phyloP scores from a whole-genome alignment of 768 basidiomycete genomes.

The Amanita pseudoporphyria region DNA sequence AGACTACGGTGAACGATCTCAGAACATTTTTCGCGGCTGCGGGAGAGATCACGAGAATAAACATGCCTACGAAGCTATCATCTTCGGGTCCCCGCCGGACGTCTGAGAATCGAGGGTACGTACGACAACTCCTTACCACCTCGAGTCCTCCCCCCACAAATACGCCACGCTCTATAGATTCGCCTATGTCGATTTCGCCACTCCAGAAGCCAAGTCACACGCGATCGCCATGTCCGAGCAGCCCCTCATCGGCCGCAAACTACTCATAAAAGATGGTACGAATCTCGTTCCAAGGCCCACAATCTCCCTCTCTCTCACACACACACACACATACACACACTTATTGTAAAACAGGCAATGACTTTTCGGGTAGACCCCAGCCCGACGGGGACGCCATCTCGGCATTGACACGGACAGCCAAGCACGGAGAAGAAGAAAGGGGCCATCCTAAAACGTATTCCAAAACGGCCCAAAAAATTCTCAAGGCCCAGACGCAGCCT shows the following conservation, averaged over 20 bases:
- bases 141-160: constrained; percentile 6
- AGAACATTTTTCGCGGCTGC: constrained; percentile 58
- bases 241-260: constrained; percentile 70
- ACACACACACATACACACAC: background rate
- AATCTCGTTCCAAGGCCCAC: background rate
- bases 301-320: no score
- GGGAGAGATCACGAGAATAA: constrained; percentile 60
- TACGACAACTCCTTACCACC: constrained; percentile 10
- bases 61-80: constrained; percentile 81
- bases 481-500: constrained; percentile 70
- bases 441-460: constrained; percentile 30
- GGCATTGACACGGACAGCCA: no score
- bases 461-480: constrained; percentile 70
- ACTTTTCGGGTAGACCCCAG: constrained; percentile 60
- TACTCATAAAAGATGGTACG: constrained; percentile 89
- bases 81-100: constrained; percentile 35
- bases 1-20: constrained; percentile 72
- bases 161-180: constrained; percentile 51
- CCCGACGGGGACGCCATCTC: constrained; percentile 27
- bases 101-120: constrained; percentile 74
- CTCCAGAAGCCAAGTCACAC: constrained; percentile 56
- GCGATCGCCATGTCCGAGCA: constrained; percentile 81
- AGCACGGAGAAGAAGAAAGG: no score
- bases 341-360: constrained; percentile 44
- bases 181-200: constrained; percentile 92